A percentile compares a stretch with the other conserved stretches of the same genome.
Conservation (phyloP, 129 eudicot genomes). For the Flaveria robusta region DNA sequence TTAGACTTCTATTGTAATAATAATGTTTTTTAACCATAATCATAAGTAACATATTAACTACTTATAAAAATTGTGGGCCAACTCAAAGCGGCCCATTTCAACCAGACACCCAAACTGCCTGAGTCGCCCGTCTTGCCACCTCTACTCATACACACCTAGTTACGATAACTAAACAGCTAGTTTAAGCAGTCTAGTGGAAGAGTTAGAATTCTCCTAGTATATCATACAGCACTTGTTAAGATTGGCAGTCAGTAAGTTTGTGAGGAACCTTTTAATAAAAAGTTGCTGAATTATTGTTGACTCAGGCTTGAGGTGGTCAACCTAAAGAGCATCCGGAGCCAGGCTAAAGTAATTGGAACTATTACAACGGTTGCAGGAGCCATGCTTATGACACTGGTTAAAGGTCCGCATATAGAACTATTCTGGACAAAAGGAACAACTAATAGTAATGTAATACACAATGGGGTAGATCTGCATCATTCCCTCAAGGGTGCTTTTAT, state of each 20-base stretch:
- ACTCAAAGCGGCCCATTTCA: neutral
- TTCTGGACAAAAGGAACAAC: conserved; percentile 63
- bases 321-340: conserved; percentile 71
- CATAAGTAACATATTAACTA: neutral
- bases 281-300: conserved; percentile 16
- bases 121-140: neutral
- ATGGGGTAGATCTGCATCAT: conserved; percentile 56
- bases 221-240: neutral
- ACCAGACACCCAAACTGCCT: neutral
- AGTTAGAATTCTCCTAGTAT: neutral
- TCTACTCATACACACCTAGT: neutral
- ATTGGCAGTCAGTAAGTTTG: neutral
- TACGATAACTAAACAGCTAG: neutral
- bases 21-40: neutral
- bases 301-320: conserved; percentile 80
- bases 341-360: conserved; percentile 87
- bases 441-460: conserved; percentile 36
- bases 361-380: conserved; percentile 89
- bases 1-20: neutral
- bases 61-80: neutral
- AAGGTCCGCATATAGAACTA: conserved; percentile 67
- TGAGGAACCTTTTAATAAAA: neutral
- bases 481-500: conserved; percentile 71
- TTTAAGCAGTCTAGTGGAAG: neutral
- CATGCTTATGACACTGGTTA: conserved; percentile 86